A percentile compares a stretch with the other conserved stretches of the same genome.
These are phyloP conservation scores for Volvox reticuliferus DNA, from an alignment of 139 green algal species.

Conservation along the genomic window DNA sequence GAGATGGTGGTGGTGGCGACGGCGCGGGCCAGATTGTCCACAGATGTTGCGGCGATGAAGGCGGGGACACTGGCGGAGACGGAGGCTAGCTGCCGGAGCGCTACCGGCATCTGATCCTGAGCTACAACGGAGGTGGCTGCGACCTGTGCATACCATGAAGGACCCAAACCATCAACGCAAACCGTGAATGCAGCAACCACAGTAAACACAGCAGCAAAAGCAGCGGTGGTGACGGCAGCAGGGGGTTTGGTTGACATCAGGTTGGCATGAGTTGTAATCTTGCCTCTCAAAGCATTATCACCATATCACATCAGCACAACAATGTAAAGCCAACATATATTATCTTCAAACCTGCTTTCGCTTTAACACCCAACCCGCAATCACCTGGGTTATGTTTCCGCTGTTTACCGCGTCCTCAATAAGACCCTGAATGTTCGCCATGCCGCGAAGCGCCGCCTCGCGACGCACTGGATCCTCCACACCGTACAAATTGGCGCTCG, in stretches of 20 bases:
- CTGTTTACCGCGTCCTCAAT: not conserved
- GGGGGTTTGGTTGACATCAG: too few relatives aligned
- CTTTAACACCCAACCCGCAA: not conserved
- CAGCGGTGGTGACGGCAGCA: too few relatives aligned
- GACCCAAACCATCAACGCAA: not conserved
- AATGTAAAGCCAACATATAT: too few relatives aligned
- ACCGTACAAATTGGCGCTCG: not conserved
- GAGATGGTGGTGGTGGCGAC: not conserved
- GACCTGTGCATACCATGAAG: not conserved
- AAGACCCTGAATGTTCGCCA: conserved; percentile 15
- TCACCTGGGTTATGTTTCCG: conserved; percentile 21
- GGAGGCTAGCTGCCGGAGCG: conserved; percentile 9
- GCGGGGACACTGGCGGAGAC: not conserved
- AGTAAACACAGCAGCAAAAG: not conserved
- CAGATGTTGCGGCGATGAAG: conserved; percentile 13
- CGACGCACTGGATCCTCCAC: not conserved
- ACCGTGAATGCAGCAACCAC: too few relatives aligned
- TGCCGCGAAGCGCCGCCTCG: not conserved
- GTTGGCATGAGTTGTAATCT: too few relatives aligned
- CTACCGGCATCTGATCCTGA: conserved; percentile 19
- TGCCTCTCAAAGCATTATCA: too few relatives aligned
- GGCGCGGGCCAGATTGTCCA: not conserved
- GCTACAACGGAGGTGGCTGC: conserved; percentile 11
- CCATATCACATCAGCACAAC: too few relatives aligned
- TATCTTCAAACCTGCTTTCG: too few relatives aligned